These are phyloP conservation scores for Obba rivulosa DNA, from an alignment of 768 basidiomycete genomes.

Conservation along the genomic window DNA sequence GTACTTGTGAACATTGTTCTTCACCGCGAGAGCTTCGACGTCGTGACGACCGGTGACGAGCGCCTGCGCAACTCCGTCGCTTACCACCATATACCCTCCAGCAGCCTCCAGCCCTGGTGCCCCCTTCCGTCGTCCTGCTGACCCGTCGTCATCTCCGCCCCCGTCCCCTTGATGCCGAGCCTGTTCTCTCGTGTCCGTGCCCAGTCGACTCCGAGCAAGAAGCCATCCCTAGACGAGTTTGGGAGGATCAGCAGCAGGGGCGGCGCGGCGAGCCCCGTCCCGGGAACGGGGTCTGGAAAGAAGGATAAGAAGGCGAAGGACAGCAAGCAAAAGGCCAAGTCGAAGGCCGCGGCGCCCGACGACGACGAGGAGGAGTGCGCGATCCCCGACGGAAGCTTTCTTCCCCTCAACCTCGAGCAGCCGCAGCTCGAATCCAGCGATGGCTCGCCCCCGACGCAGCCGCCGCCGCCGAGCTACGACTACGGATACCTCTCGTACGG, in stretches of 20 bases:
- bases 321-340: slow-evolving; percentile 40
- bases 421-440: slow-evolving; percentile 20
- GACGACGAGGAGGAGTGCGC: slow-evolving; percentile 29
- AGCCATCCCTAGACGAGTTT: slow-evolving; percentile 52
- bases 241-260: slow-evolving; percentile 49
- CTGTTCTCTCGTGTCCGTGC: slow-evolving; percentile 70
- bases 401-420: slow-evolving; percentile 28
- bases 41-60: not conserved
- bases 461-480: slow-evolving; percentile 30
- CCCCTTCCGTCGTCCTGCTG: slow-evolving; percentile 11
- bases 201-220: slow-evolving; percentile 42
- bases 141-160: slow-evolving; percentile 5
- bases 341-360: slow-evolving; percentile 34
- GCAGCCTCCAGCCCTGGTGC: not conserved
- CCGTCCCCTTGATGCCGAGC: slow-evolving; percentile 53
- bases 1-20: too few relatives aligned
- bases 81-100: slow-evolving; percentile 1
- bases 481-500: slow-evolving; percentile 76
- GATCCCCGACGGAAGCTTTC: slow-evolving; percentile 31
- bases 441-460: slow-evolving; percentile 11
- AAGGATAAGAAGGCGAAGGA: slow-evolving; percentile 41
- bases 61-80: not conserved
- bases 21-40: not conserved
- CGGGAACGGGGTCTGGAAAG: slow-evolving; percentile 28
- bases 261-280: slow-evolving; percentile 26